phyloP scores from a whole-genome alignment of 352 stramenopile species.

The Phytophthora pistaciae region DNA sequence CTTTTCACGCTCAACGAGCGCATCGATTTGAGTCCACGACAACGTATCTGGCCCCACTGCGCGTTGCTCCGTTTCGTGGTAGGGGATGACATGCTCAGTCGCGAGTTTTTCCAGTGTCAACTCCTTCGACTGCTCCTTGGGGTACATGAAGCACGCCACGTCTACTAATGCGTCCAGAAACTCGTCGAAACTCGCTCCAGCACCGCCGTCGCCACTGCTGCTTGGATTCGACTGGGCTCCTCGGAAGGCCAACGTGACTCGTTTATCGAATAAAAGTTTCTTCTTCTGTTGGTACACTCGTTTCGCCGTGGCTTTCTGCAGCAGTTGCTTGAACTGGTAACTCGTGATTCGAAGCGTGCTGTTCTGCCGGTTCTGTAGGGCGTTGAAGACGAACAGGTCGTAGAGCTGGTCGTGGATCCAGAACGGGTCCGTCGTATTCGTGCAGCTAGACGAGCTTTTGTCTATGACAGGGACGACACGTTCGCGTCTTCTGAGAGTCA shows the following conservation, averaged over 20 bases:
- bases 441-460: neutral
- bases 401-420: slow-evolving; percentile 69
- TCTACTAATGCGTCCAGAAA: slow-evolving; percentile 73
- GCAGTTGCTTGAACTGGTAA: slow-evolving; percentile 74
- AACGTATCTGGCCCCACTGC: slow-evolving; percentile 19
- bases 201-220: slow-evolving; percentile 23
- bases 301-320: slow-evolving; percentile 45
- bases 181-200: slow-evolving; percentile 55
- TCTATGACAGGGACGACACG: neutral
- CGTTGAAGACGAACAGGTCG: slow-evolving; percentile 70
- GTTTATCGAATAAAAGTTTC: slow-evolving; percentile 61
- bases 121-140: slow-evolving; percentile 42
- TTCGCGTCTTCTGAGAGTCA: slow-evolving; percentile 32
- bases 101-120: slow-evolving; percentile 49
- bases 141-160: slow-evolving; percentile 52
- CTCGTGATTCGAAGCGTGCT: slow-evolving; percentile 55
- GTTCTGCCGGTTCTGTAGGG: slow-evolving; percentile 62
- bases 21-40: slow-evolving; percentile 54
- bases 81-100: slow-evolving; percentile 47
- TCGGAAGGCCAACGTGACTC: slow-evolving; percentile 31
- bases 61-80: slow-evolving; percentile 40
- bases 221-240: slow-evolving; percentile 25
- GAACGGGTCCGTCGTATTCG: slow-evolving; percentile 45
- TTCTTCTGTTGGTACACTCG: slow-evolving; percentile 30
- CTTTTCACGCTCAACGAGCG: slow-evolving; percentile 35